Evolutionary conservation across 1,139 yeast species (phyloP).

Genomic region (Sugiyamaella grinbergsii): DNA sequence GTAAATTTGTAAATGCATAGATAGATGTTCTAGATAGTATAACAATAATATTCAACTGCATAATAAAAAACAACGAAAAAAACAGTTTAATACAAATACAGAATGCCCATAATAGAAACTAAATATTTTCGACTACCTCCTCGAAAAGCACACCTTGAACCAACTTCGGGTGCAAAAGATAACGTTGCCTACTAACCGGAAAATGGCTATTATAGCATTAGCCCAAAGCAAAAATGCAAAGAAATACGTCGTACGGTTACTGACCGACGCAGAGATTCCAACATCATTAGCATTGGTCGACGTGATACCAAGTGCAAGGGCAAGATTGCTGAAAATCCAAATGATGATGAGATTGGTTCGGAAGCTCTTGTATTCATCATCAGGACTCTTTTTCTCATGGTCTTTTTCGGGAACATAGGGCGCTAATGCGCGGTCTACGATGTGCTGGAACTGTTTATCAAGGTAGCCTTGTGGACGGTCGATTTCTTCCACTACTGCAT

Average conservation of each 20-base stretch:
- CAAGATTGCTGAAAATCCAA: constrained; percentile 78
- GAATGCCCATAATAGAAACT: neutral
- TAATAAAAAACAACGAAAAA: neutral
- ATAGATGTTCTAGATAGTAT: too few relatives aligned
- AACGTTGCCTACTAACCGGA: constrained; percentile 69
- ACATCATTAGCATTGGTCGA: constrained; percentile 38
- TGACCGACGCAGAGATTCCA: constrained; percentile 43
- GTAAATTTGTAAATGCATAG: constrained; percentile 10
- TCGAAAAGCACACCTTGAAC: constrained; percentile 35
- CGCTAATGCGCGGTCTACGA: constrained; percentile 48
- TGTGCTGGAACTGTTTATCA: constrained; percentile 50
- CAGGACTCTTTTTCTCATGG: constrained; percentile 45
- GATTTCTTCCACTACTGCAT: constrained; percentile 70
- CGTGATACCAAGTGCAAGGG: constrained; percentile 66
- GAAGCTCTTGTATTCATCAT: constrained; percentile 67
- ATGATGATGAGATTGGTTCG: constrained; percentile 78
- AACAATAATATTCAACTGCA: neutral
- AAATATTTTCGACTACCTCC: constrained; percentile 25
- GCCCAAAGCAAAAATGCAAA: constrained; percentile 77
- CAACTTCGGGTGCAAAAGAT: constrained; percentile 55
- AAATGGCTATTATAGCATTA: constrained; percentile 76
- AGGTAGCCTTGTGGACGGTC: constrained; percentile 73
- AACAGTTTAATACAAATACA: constrained; percentile 1
- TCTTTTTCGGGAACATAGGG: constrained; percentile 46
- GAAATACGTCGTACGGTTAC: constrained; percentile 53